Percentiles rank a stretch among this genome's conserved stretches.
Evolutionary conservation across 805 yeast genomes (phyloP).

Genomic region (Wickerhamiella kazuoi): DNA sequence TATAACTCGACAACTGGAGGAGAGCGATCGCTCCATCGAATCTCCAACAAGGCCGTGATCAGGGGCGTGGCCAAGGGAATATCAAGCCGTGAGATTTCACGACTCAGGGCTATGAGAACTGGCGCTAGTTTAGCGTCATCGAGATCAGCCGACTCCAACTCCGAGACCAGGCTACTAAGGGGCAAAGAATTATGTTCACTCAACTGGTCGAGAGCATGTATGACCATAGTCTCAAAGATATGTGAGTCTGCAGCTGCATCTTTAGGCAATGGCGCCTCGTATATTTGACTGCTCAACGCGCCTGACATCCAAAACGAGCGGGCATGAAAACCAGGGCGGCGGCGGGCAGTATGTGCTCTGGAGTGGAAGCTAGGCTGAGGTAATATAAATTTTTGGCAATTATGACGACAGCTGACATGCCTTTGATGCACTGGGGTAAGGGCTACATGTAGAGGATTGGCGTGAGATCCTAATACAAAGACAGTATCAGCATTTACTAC

Average conservation of each 20-base stretch:
- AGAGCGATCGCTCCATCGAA: constrained; percentile 41
- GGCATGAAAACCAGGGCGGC: no score
- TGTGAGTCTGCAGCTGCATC: background rate
- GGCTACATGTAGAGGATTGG: no score
- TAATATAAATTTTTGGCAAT: no score
- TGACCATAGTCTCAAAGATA: constrained; percentile 6
- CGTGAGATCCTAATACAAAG: no score
- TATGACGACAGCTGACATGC: background rate
- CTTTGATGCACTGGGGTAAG: no score
- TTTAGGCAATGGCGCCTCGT: background rate
- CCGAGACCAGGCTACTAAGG: background rate
- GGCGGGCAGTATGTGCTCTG: no score
- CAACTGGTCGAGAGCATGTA: constrained; percentile 9
- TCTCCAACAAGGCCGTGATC: constrained; percentile 42
- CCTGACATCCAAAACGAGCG: background rate
- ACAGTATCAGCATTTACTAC: no score
- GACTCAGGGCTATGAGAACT: constrained; percentile 39
- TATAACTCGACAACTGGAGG: constrained; percentile 33
- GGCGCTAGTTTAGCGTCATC: constrained; percentile 29
- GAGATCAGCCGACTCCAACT: background rate
- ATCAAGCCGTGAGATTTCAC: constrained; percentile 53
- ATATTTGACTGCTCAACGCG: background rate
- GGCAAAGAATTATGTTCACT: constrained; percentile 3
- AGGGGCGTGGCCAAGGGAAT: constrained; percentile 29
- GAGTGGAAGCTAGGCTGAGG: background rate